phyloP scores from a whole-genome alignment of 2,329 filamentous ascomycete genomes.

The Calonectria fujianensis region DNA sequence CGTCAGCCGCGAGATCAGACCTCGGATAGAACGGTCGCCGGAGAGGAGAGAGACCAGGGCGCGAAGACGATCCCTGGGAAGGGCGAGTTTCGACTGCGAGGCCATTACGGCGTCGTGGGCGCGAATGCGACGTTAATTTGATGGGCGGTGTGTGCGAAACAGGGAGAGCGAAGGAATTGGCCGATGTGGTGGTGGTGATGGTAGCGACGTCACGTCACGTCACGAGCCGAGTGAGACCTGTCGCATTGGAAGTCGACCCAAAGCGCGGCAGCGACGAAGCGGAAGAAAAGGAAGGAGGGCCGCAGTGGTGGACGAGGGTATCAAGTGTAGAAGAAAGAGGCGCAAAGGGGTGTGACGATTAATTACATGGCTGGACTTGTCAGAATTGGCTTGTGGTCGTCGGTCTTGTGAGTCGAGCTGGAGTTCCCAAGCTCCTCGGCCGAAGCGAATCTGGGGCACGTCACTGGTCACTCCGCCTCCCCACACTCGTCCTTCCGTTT shows the following conservation, averaged over 20 bases:
- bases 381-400: constrained; percentile 21
- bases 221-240: constrained; percentile 44
- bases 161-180: background rate
- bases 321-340: background rate
- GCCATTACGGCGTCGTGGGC: constrained; percentile 73
- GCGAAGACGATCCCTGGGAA: constrained; percentile 74
- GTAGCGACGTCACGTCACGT: constrained; percentile 54
- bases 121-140: constrained; percentile 21
- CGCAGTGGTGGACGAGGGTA: background rate
- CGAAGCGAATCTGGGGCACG: constrained; percentile 54
- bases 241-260: constrained; percentile 10
- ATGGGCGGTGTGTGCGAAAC: background rate
- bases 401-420: constrained; percentile 32
- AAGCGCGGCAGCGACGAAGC: constrained; percentile 25
- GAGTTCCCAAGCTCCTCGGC: constrained; percentile 53
- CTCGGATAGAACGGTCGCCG: constrained; percentile 78
- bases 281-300: background rate
- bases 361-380: constrained; percentile 32
- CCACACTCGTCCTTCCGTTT: constrained; percentile 46
- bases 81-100: constrained; percentile 82
- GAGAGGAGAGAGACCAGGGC: constrained; percentile 63
- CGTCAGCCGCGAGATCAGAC: constrained; percentile 79
- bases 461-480: constrained; percentile 46
- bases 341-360: constrained; percentile 2
- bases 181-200: constrained; percentile 23